Evolutionary conservation across 2,329 filamentous ascomycete genomes (phyloP), one percentile per base, ranked within the genome.

Genomic region (Didymella lethalis): DNA sequence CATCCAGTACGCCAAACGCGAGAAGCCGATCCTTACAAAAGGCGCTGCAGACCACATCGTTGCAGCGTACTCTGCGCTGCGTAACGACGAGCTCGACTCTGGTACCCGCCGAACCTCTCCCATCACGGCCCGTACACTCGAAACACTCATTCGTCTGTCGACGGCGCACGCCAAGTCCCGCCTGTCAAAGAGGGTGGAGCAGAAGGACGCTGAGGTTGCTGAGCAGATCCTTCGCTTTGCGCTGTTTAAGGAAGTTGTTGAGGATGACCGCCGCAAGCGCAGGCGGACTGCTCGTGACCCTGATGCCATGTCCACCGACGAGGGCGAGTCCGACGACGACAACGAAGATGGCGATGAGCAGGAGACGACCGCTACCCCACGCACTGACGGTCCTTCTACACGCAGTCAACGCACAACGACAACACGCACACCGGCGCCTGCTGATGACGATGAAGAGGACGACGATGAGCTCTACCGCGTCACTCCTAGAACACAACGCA

Each of bases 71-170:
- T 95, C 96, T 34, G 91, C 91, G 10, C 84, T 99, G 20, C 88
- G 95, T 66, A 99, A 99, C 75, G 95, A 99, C 69, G 94, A 98
- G 75, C 89, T 99, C 80, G 90, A 96, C 71, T 91, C 93, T 56
- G 97, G 97, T 73, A 92, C 97, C 77, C 88, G 95, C 68, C 90
- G 93, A 68, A 99, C 95, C 0, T 94, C 91, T 41, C 95, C 95
- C 4, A 91, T 99, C 83, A 99, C 95, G 10, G 94, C 97, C 7
- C 92, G 95, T 88, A 98, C 94, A 2, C 84, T 99, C 16, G 95
- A 99, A 79, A 99, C 95, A 0, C 85, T 99, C n/a, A 98, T 99
- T 75, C 95, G 95, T 88, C 84, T 99, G 18, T 91, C 95, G 5
- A 98, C 94, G 0, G 95, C 95, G 1, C 95, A 99, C 69, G 95